These are phyloP conservation scores for Dictyostelium brefeldianum DNA, from an alignment of 78 protist genomes.

Conservation along the genomic window DNA sequence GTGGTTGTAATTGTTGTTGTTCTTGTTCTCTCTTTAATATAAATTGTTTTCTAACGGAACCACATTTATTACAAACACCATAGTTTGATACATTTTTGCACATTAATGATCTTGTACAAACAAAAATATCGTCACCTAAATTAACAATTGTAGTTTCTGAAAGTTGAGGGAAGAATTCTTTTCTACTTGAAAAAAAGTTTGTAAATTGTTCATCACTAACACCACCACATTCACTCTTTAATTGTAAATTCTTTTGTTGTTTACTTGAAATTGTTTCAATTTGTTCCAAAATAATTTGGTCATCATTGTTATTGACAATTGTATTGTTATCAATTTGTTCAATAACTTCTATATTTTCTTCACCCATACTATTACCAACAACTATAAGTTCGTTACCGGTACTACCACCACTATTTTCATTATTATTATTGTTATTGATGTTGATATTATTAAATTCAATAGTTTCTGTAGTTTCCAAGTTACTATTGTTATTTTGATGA, in stretches of 20 bases:
- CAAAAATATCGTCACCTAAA: slow-evolving; percentile 38
- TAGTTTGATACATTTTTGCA: slow-evolving; percentile 33
- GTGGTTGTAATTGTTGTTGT: not conserved
- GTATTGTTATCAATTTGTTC: no score
- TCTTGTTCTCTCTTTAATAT: slow-evolving; percentile 31
- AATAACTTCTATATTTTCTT: no score
- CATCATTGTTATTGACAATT: not conserved
- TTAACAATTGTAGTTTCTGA: slow-evolving; percentile 38
- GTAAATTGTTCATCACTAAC: slow-evolving; percentile 37
- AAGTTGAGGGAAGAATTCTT: slow-evolving; percentile 51
- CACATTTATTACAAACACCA: slow-evolving; percentile 73
- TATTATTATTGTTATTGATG: not conserved
- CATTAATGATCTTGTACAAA: slow-evolving; percentile 28
- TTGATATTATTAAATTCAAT: slow-evolving; percentile 2
- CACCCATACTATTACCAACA: not conserved
- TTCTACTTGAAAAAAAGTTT: slow-evolving; percentile 1
- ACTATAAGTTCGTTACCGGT: not conserved
- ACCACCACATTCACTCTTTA: slow-evolving; percentile 62
- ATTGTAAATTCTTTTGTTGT: not conserved
- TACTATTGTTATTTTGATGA: not conserved
- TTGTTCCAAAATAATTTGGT: not conserved
- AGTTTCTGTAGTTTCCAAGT: not conserved
- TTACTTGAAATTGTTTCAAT: not conserved
- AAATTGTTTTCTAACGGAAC: slow-evolving; percentile 27
- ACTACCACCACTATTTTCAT: not conserved